These are phyloP conservation scores for Zygnema circumcarinatum DNA, from an alignment of 139 green algal species.

Conservation along the genomic window DNA sequence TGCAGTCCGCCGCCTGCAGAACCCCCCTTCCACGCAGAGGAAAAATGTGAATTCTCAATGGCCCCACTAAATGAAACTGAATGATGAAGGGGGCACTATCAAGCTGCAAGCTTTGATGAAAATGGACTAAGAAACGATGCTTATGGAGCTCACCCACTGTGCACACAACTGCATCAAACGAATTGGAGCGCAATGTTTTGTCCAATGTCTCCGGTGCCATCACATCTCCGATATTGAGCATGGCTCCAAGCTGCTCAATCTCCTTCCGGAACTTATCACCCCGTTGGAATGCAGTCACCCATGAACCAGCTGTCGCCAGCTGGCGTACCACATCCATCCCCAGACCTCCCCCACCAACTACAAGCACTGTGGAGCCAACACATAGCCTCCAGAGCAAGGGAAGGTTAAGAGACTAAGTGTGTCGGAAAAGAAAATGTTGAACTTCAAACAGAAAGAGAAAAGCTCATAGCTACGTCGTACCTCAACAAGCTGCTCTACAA, in stretches of 20 bases:
- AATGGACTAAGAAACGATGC: too few species aligned
- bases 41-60: too few species aligned
- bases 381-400: too few species aligned
- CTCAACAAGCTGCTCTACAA: constrained; percentile 4
- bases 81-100: too few species aligned
- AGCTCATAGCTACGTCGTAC: neutral
- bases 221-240: constrained; percentile 88
- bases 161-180: constrained; percentile 73
- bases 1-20: constrained; percentile 35
- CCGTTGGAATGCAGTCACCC: constrained; percentile 84
- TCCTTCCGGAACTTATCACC: constrained; percentile 71
- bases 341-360: constrained; percentile 87
- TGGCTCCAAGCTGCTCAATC: constrained; percentile 93
- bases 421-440: neutral
- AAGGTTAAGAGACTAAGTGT: too few species aligned
- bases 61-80: too few species aligned
- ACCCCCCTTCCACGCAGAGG: too few species aligned
- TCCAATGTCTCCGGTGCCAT: constrained; percentile 75
- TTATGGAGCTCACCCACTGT: constrained; percentile 33
- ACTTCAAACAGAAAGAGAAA: neutral
- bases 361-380: constrained; percentile 77
- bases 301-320: constrained; percentile 92
- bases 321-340: constrained; percentile 82
- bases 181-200: constrained; percentile 60
- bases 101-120: too few species aligned